A percentile compares a stretch with the other conserved stretches of the same genome.
Conservation (phyloP, 1,284 basidiomycete genomes). For the Papiliotrema fonsecae region DNA sequence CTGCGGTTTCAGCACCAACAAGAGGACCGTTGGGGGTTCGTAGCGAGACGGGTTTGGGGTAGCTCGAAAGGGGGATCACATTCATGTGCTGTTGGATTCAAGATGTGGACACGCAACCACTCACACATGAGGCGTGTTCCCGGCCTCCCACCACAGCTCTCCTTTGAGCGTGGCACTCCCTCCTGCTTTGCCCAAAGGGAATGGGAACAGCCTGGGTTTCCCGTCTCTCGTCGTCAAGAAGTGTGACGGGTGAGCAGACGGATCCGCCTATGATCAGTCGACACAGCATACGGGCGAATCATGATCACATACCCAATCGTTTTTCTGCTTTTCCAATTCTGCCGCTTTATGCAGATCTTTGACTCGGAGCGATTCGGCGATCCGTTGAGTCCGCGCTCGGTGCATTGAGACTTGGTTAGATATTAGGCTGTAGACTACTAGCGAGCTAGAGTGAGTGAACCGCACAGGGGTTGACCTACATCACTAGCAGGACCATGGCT, state of each 20-base stretch:
- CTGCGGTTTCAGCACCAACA: no score
- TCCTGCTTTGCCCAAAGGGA: constrained; percentile 36
- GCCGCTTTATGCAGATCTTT: constrained; percentile 12
- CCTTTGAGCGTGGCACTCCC: constrained; percentile 13
- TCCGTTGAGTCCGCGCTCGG: constrained; percentile 2
- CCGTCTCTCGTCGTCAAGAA: constrained; percentile 36
- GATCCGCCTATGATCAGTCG: constrained; percentile 16
- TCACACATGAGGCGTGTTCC: constrained; percentile 36
- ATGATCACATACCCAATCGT: constrained; percentile 22
- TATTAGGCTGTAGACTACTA: constrained; percentile 9
- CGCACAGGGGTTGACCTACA: constrained; percentile 10
- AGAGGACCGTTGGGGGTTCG: no score
- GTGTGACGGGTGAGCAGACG: constrained; percentile 25
- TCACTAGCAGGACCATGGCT: constrained; percentile 21
- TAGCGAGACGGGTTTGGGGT: no score
- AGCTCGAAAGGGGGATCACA: no score
- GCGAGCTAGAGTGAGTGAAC: constrained; percentile 5
- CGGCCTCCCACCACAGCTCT: constrained; percentile 40
- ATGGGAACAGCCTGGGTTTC: constrained; percentile 35
- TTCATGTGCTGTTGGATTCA: no score
- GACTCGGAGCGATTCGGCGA: not conserved
- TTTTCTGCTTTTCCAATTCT: constrained; percentile 13
- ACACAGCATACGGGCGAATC: no score
- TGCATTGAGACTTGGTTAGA: constrained; percentile 5
- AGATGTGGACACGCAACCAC: constrained; percentile 3